phyloP scores from a whole-genome alignment of 2,329 filamentous ascomycete genomes.

The Pleoardoris graminearum region DNA sequence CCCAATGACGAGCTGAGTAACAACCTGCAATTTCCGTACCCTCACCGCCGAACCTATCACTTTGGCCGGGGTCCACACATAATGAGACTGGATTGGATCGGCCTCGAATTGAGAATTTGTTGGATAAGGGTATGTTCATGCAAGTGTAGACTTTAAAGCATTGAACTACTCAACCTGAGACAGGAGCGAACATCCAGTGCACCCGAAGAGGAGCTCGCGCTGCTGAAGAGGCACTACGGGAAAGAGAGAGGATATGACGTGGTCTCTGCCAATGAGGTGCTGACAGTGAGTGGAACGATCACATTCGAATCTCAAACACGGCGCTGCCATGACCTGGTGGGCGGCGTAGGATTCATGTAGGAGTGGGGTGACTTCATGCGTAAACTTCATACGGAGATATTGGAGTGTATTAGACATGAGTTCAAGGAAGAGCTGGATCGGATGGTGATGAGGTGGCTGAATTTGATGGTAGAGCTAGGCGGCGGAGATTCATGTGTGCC shows the following conservation, averaged over 20 bases:
- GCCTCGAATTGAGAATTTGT: constrained; percentile 19
- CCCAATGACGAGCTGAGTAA: constrained; percentile 16
- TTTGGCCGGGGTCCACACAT: constrained; percentile 17
- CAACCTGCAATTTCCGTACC: constrained; percentile 17
- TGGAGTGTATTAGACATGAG: constrained; percentile 14
- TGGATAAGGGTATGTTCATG: constrained; percentile 20
- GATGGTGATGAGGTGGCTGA: constrained; percentile 15
- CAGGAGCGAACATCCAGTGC: constrained; percentile 18
- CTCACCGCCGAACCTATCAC: constrained; percentile 16
- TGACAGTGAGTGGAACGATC: constrained; percentile 13
- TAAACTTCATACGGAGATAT: constrained; percentile 15
- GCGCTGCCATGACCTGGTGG: constrained; percentile 18
- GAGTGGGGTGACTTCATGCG: constrained; percentile 16
- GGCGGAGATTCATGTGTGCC: constrained; percentile 17
- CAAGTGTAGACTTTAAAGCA: constrained; percentile 16
- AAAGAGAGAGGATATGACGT: constrained; percentile 19
- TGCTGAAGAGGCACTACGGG: constrained; percentile 15
- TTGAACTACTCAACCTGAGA: constrained; percentile 18
- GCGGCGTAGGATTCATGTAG: constrained; percentile 17
- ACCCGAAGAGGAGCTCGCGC: constrained; percentile 17
- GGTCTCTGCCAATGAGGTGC: constrained; percentile 14
- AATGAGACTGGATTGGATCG: constrained; percentile 20
- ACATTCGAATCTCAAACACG: constrained; percentile 14
- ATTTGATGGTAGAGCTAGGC: constrained; percentile 16
- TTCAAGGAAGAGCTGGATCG: constrained; percentile 16